phyloP scores from a whole-genome alignment of 352 stramenopile species.

The Elongisporangium anandrum region DNA sequence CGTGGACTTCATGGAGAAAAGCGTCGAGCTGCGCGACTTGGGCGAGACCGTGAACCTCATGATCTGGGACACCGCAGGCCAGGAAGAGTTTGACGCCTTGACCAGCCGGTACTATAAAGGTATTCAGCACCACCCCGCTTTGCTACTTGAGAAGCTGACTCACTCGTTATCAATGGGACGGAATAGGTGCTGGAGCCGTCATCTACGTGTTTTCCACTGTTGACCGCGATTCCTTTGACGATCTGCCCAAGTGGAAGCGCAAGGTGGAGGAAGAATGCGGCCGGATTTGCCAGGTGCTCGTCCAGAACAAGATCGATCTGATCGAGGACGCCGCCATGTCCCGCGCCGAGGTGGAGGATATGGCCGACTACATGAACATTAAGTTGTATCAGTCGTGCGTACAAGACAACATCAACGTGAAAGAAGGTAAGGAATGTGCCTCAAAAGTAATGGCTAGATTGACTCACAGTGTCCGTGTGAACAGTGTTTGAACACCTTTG shows the following conservation, averaged over 20 bases:
- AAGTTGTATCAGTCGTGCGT: constrained; percentile 58
- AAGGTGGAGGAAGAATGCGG: constrained; percentile 71
- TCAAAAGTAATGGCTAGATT: neutral
- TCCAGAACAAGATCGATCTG: constrained; percentile 78
- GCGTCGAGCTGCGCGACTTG: constrained; percentile 54
- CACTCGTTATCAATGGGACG: neutral
- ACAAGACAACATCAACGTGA: constrained; percentile 72
- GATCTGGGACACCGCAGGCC: constrained; percentile 81
- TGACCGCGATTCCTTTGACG: constrained; percentile 68
- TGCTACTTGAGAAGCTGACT: neutral
- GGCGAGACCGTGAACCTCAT: constrained; percentile 65
- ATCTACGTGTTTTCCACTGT: constrained; percentile 78
- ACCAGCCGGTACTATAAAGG: constrained; percentile 79
- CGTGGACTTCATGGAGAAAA: constrained; percentile 84
- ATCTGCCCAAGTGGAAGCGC: constrained; percentile 62
- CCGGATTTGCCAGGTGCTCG: constrained; percentile 55
- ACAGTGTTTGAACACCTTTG: constrained; percentile 60
- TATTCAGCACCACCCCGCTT: constrained; percentile 5
- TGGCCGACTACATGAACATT: constrained; percentile 53
- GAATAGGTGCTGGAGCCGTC: constrained; percentile 44
- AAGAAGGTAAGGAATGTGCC: constrained; percentile 50
- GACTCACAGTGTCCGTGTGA: neutral
- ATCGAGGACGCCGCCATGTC: constrained; percentile 57
- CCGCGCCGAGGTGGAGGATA: constrained; percentile 54
- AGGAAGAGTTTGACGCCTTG: constrained; percentile 79